phyloP scores from a whole-genome alignment of 202 grass and related monocot species.

The Zizania palustris region DNA sequence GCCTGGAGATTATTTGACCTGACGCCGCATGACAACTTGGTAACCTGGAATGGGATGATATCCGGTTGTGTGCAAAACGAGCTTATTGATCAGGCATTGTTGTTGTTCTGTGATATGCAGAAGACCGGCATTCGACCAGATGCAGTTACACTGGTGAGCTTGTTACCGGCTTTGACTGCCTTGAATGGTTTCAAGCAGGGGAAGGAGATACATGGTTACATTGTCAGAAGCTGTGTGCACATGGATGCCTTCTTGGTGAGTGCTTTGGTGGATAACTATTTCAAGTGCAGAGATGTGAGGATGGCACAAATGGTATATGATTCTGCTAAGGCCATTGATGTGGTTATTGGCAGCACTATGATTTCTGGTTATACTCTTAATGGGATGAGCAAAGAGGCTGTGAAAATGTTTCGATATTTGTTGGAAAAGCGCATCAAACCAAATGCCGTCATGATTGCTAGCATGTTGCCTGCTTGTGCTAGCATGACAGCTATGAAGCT shows the following conservation, averaged over 20 bases:
- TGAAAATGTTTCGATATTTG: conserved; percentile 63
- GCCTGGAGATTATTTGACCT: conserved; percentile 61
- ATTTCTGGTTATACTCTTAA: conserved; percentile 86
- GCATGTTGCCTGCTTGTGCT: conserved; percentile 70
- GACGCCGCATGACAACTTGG: conserved; percentile 58
- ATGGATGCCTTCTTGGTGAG: conserved; percentile 87
- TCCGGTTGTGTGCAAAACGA: conserved; percentile 79
- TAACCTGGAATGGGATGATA: conserved; percentile 86
- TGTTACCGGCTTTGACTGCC: conserved; percentile 69
- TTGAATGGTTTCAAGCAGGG: conserved; percentile 60
- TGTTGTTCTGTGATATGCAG: conserved; percentile 70
- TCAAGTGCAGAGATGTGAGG: conserved; percentile 68
- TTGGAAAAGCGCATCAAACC: conserved; percentile 61
- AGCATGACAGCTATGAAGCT: conserved; percentile 58
- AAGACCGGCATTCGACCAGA: conserved; percentile 55
- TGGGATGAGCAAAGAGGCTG: conserved; percentile 61
- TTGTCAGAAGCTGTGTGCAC: conserved; percentile 57
- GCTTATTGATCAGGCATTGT: conserved; percentile 56
- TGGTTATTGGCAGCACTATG: conserved; percentile 79
- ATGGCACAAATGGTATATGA: conserved; percentile 77
- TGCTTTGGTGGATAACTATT: conserved; percentile 85
- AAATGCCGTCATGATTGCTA: conserved; percentile 68
- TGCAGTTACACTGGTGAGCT: conserved; percentile 70
- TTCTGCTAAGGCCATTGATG: conserved; percentile 59
- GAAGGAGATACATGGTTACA: conserved; percentile 78